These are phyloP conservation scores for Magnusiomyces paraingens DNA, from an alignment of 1,139 yeast genomes.

Conservation along the genomic window DNA sequence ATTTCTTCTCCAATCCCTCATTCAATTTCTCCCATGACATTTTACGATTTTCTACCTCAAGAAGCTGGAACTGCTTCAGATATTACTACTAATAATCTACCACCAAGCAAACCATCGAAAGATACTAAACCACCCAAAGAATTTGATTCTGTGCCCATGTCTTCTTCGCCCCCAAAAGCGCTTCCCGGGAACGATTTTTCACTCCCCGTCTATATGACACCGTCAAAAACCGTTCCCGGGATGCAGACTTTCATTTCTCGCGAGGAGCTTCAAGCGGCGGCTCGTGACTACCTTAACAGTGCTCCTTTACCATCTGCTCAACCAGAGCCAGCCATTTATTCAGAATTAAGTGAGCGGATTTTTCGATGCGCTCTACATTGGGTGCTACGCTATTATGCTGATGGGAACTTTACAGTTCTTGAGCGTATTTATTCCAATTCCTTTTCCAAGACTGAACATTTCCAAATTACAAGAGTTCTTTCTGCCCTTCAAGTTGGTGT, in stretches of 20 bases:
- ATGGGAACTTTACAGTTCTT: constrained; percentile 1
- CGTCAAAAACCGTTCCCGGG: background rate
- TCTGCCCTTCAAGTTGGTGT: constrained; percentile 13
- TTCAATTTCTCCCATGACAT: constrained; percentile 6
- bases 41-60: too few species aligned
- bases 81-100: too few species aligned
- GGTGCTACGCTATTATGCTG: constrained; percentile 8
- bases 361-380: constrained; percentile 10
- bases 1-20: background rate
- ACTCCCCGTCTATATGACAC: background rate
- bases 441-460: constrained; percentile 5
- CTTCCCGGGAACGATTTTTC: background rate
- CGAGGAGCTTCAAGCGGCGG: background rate
- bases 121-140: too few species aligned
- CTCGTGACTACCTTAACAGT: background rate
- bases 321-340: background rate
- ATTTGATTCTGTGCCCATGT: background rate
- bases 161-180: background rate
- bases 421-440: constrained; percentile 3
- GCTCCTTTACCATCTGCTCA: background rate
- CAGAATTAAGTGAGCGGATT: constrained; percentile 9
- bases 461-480: constrained; percentile 6
- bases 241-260: background rate
- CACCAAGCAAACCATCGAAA: too few species aligned
- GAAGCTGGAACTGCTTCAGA: too few species aligned